phyloP scores from a whole-genome alignment of 257 asterid genomes.

The Marsdenia floribunda region DNA sequence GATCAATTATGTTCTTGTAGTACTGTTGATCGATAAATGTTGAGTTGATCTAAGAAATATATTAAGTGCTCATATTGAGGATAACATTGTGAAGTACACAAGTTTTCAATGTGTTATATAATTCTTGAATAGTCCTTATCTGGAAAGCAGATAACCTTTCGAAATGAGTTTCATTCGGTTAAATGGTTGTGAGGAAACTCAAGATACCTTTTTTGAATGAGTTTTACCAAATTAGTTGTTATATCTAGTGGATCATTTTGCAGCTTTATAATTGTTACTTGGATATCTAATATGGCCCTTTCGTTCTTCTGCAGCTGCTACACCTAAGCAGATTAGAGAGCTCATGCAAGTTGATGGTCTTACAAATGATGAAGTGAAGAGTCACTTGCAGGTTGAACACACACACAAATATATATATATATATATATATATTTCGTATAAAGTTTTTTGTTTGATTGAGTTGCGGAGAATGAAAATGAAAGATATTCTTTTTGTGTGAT shows the following conservation, averaged over 20 bases:
- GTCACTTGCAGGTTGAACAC: constrained; percentile 71
- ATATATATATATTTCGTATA: background rate
- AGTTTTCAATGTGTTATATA: background rate
- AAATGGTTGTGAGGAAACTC: background rate
- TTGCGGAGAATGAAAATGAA: background rate
- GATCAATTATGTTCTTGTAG: background rate
- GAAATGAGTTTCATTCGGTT: background rate
- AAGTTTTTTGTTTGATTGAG: background rate
- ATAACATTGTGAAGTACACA: background rate
- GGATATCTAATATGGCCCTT: background rate
- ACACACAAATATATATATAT: too few species aligned
- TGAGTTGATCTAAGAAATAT: background rate
- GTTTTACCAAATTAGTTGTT: background rate
- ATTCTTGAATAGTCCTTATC: background rate
- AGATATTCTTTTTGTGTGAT: background rate
- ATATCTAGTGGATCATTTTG: background rate
- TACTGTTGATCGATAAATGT: background rate
- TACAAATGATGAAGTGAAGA: constrained; percentile 95
- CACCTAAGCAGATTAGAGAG: constrained; percentile 95
- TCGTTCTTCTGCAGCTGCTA: constrained; percentile 55
- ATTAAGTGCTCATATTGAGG: background rate
- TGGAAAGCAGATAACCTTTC: background rate
- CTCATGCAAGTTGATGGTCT: constrained; percentile 90
- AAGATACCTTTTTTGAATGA: background rate
- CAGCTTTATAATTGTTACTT: constrained; percentile 4